Evolutionary conservation across 1,284 basidiomycete species (phyloP), one percentile per base, ranked within the genome.

Genomic region (Testicularia cyperi): DNA sequence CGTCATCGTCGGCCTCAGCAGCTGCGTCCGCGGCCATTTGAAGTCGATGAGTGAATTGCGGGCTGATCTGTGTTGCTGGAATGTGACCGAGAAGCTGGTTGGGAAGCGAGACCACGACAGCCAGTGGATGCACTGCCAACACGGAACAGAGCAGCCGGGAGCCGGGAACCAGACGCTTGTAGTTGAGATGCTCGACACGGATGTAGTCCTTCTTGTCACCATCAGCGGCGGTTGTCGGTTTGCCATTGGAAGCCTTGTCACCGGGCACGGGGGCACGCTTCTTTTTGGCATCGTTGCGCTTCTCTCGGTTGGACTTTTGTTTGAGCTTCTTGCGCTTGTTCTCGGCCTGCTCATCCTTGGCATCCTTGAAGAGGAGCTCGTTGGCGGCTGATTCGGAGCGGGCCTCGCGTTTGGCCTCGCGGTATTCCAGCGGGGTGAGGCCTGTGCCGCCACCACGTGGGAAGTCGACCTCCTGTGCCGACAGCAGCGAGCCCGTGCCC

Each of bases 51-150:
- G 92, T 97, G 54, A 94, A 83, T 64, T 88, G 85, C 13, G 83
- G 79, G n/a, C 92, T 91, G 53, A 98, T 84, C 77, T 92, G 86
- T 24, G 92, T 97, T 67, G 98, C 92, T 9, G 95, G 94, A 20
- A 98, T 82, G 78, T 98, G 92, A 4, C 85, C 95, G 60, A 92
- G 84, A 30, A 99, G 84, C 79, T 98, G 94, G 75, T 92, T 90
- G 18, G 95, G 94, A 18, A 99, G 82, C 6, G 92, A 96, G 19
- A 98, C 81, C 46, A 98, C 84, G 31, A 99, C 82, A 34, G 90
- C 89, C 19, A 98, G 84, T 4, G 94, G 90, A 57, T 91, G 85
- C 35, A 98, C 83, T 13, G 88, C 85, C 63, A 90, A 83, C 37
- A 99, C 83, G 78, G 91, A 88, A 24, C 86, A 87, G 24, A 98